Percentiles rank a stretch among this genome's conserved stretches.
Conservation (phyloP, 2,329 filamentous ascomycete genomes). For the Diaporthe sp. region DNA sequence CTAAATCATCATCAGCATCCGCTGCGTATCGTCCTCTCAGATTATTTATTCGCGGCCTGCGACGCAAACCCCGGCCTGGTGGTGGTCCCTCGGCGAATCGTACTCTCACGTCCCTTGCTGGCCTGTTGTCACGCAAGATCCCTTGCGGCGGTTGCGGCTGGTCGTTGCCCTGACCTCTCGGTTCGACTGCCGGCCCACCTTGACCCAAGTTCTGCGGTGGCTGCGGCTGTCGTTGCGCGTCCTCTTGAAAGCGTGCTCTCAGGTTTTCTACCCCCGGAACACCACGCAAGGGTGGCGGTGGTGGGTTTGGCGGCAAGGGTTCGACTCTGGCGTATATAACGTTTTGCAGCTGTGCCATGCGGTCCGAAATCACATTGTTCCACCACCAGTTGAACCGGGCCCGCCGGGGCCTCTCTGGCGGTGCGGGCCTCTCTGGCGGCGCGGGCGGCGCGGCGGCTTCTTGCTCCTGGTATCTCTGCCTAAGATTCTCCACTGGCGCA, state of each 20-base stretch:
- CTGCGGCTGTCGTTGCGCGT: neutral
- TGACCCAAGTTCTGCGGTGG: neutral
- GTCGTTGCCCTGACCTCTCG: neutral
- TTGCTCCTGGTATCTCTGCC: slow-evolving; percentile 1
- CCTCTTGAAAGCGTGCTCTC: neutral
- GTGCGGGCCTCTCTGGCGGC: neutral
- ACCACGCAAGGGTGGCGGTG: neutral
- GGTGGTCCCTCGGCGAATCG: neutral
- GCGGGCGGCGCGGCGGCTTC: neutral
- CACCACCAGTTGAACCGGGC: neutral
- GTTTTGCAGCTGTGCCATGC: neutral
- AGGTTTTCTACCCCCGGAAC: neutral
- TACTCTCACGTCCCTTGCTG: neutral
- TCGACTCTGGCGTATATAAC: neutral
- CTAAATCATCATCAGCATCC: neutral
- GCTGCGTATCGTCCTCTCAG: neutral
- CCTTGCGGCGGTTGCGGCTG: neutral
- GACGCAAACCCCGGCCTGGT: neutral
- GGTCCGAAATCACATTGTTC: neutral
- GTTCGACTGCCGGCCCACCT: neutral
- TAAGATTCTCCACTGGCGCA: neutral
- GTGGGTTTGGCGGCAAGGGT: neutral
- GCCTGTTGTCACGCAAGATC: neutral
- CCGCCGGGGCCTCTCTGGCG: neutral
- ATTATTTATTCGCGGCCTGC: neutral